Conservation (phyloP, 495 filamentous ascomycete species). For the Parachaetomium inaequale region DNA sequence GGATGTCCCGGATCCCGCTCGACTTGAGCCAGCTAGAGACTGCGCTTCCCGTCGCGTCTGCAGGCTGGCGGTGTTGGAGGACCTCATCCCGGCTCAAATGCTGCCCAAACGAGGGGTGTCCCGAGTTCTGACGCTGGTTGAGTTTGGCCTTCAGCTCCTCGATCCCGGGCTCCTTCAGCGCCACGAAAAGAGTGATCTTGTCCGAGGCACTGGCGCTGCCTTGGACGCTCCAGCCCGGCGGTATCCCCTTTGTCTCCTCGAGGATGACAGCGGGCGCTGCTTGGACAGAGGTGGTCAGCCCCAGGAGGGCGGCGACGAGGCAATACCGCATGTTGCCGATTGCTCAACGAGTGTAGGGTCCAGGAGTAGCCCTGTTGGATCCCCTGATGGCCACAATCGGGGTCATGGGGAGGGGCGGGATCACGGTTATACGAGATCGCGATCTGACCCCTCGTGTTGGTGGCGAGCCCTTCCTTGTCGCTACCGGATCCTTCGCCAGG, state of each 20-base stretch:
- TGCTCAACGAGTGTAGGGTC: slow-evolving; percentile 1
- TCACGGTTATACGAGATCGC: slow-evolving; percentile 7
- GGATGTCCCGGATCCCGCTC: slow-evolving; percentile 27
- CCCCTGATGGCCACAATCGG: neutral
- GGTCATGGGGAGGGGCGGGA: neutral
- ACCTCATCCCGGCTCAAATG: slow-evolving; percentile 36
- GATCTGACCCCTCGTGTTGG: neutral
- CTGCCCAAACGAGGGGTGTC: slow-evolving; percentile 26
- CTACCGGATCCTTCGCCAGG: neutral
- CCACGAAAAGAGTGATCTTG: slow-evolving; percentile 32
- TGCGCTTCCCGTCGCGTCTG: slow-evolving; percentile 13
- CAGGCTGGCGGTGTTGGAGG: slow-evolving; percentile 29
- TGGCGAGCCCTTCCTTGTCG: neutral
- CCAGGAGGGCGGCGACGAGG: slow-evolving; percentile 16
- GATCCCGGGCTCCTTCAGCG: slow-evolving; percentile 38
- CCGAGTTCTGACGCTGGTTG: slow-evolving; percentile 18
- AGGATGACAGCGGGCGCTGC: slow-evolving; percentile 24
- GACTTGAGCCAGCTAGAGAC: slow-evolving; percentile 39
- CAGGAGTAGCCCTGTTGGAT: neutral
- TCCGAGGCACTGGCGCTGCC: slow-evolving; percentile 26
- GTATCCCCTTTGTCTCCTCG: slow-evolving; percentile 19
- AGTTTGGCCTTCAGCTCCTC: slow-evolving; percentile 34
- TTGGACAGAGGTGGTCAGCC: slow-evolving; percentile 11
- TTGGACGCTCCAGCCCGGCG: slow-evolving; percentile 27
- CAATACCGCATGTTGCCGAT: slow-evolving; percentile 18